Evolutionary conservation across 805 yeast genomes (phyloP), one percentile per base, ranked within the genome.

Genomic region (Sugiyamaella valdiviana): DNA sequence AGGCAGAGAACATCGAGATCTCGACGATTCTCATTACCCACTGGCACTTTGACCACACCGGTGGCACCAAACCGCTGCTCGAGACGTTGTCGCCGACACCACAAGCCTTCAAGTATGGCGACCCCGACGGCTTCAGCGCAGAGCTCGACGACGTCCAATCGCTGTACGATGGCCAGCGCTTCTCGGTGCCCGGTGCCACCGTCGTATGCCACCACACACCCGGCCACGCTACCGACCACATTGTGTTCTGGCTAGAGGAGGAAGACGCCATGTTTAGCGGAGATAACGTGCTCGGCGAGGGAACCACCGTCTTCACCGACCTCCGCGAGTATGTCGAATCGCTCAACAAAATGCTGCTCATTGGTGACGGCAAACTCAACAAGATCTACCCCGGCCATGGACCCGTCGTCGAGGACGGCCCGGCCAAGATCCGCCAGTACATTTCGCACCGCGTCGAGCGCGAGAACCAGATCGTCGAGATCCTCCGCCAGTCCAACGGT

Each of bases 341-440:
- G 15, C 56, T 67, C 36, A 39, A 46, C 23, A 51, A 56, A 6
- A 63, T 64, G 64, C 50, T 50, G 22, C 54, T 45, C 14, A 39
- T 60, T 10, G 55, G 54, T 9, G 26, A 42, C 20, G 46, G 45
- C 10, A 20, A 37, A 2, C 45, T 26, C 7, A 44, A 44, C 23
- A 41, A 26, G 36, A 60, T 67, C 24, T 63, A 63, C 42, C 72
- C 72, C 2, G 72, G 69, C 10, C 72, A 67, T 39, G 72, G 72
- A 17, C 64, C 61, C 16, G 48, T 59, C 6, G 53, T 68, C 14
- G 51, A 51, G 16, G 63, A 65, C 32, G 68, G 67, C 17, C 53
- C 54, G 9, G 57, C 44, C 12, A 63, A 57, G 42, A 58, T 67
- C 51, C 39, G 48, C 12, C 60, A 56, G 49, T 66, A 67, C 53